These are phyloP conservation scores for Centrapalus pauciflorus DNA, from an alignment of 129 eudicot species.

Conservation along the genomic window DNA sequence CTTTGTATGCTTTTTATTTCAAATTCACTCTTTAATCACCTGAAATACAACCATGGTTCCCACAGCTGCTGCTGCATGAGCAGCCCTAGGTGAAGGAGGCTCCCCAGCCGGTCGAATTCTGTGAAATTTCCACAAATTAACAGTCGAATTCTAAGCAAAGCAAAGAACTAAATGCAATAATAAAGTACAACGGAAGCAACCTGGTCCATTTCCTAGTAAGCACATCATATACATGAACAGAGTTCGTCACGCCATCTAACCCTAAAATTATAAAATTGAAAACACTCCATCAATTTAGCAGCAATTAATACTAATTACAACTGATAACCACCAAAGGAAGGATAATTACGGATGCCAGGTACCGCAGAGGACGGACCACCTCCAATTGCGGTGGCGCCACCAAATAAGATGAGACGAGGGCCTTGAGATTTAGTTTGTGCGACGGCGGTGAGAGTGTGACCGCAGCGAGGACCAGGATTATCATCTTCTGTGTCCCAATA, in stretches of 20 bases:
- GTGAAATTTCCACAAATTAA: slow-evolving; percentile 15
- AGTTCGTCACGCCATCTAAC: slow-evolving; percentile 91
- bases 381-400: slow-evolving; percentile 92
- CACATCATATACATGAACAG: slow-evolving; percentile 80
- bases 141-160: neutral
- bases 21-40: slow-evolving; percentile 40
- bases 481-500: slow-evolving; percentile 76
- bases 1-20: neutral
- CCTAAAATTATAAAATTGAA: slow-evolving; percentile 38
- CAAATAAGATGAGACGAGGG: slow-evolving; percentile 78
- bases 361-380: slow-evolving; percentile 65
- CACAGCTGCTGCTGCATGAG: slow-evolving; percentile 94
- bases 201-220: slow-evolving; percentile 89
- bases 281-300: neutral
- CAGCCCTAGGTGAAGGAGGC: slow-evolving; percentile 97
- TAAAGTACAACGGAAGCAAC: slow-evolving; percentile 21
- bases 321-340: neutral
- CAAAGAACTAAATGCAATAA: neutral
- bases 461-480: slow-evolving; percentile 87
- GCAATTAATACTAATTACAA: neutral
- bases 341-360: slow-evolving; percentile 65
- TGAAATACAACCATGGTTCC: slow-evolving; percentile 98
- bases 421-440: slow-evolving; percentile 78
- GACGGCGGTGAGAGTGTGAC: slow-evolving; percentile 87
- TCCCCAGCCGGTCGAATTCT: slow-evolving; percentile 88